These are phyloP conservation scores for Saccharomycopsis fermentans DNA, from an alignment of 805 yeast species.

Conservation along the genomic window DNA sequence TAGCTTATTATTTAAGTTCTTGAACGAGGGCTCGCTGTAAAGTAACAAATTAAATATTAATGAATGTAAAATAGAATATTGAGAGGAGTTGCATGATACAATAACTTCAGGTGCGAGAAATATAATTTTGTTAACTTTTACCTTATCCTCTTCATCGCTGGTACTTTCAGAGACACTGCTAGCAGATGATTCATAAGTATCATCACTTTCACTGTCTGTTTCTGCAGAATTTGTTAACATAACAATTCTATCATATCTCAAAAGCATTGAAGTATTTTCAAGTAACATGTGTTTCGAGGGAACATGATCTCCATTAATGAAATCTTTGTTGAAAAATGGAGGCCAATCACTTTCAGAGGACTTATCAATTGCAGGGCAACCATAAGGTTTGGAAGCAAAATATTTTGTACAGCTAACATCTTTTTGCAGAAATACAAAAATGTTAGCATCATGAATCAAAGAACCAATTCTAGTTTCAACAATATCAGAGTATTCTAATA, in stretches of 20 bases:
- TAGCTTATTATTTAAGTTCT: constrained; percentile 45
- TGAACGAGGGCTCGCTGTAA: constrained; percentile 63
- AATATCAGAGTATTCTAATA: constrained; percentile 23
- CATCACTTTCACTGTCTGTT: constrained; percentile 22
- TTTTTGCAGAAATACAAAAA: constrained; percentile 44
- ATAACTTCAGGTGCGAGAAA: constrained; percentile 64
- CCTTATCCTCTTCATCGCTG: not conserved
- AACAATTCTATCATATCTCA: constrained; percentile 48
- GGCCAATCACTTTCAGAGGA: constrained; percentile 58
- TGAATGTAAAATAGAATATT: constrained; percentile 56
- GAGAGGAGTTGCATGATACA: constrained; percentile 61
- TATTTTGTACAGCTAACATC: constrained; percentile 26
- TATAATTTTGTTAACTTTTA: constrained; percentile 35
- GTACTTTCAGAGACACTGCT: not conserved
- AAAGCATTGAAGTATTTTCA: constrained; percentile 50
- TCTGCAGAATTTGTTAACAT: constrained; percentile 11
- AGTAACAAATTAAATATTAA: constrained; percentile 55
- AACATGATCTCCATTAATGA: constrained; percentile 45
- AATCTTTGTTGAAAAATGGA: constrained; percentile 75
- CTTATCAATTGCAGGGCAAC: constrained; percentile 17
- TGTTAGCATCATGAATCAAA: constrained; percentile 56
- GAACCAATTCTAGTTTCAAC: constrained; percentile 64
- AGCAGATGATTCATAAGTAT: constrained; percentile 3
- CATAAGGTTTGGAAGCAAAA: constrained; percentile 9
- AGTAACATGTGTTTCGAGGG: constrained; percentile 44